Base-by-base conservation (phyloP, 75 land plant genomes). In the Pinus albicaulis region DNA sequence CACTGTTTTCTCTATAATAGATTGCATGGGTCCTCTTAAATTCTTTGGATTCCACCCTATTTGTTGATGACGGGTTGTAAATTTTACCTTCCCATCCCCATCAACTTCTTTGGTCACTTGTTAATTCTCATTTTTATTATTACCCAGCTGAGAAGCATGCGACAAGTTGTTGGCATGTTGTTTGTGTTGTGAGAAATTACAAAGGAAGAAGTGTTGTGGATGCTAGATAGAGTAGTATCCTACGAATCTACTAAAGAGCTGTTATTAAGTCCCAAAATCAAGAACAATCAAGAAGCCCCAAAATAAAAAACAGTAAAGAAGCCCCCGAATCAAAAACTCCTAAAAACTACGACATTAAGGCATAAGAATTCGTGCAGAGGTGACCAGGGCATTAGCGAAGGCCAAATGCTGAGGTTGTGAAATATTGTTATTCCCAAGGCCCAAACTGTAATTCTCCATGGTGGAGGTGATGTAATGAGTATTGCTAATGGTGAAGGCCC, bases 51-150 rank as follows among this genome's bases (percentile, higher is more conserved):
- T 89, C 75, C 84, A 82, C 56, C 99, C 99, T 72, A 98, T 78
- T 76, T 98, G 98, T 62, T 98, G 99, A 23, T 87, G 86, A 57
- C 98, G 78, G 0, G 99, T 98, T 11, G 93, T 90, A 57, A 97
- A 97, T 24, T 82, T 90, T 10, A 92, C 91, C 78, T 80, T 77
- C 19, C 34, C 68, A 52, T 76, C 85, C 65, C 68, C 91, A 16
- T 81, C 83, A 70, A 28, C 73, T 1, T 12, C 82, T 58, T 2
- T 7, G 7, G 75, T 34, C 13, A 13, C 15, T 20, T 52, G 26
- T 16, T 25, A 24, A 55, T 12, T 72, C 20, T 55, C 74, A 20
- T 41, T 3, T 38, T 48, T 44, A 48, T 61, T 70, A 25, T 26
- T 57, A 55, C 73, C 76, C 57, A 55, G 6, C 65, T 66, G 64